These are phyloP conservation scores for Aspergillus udagawae DNA, from an alignment of 2,329 filamentous ascomycete species.

Conservation along the genomic window DNA sequence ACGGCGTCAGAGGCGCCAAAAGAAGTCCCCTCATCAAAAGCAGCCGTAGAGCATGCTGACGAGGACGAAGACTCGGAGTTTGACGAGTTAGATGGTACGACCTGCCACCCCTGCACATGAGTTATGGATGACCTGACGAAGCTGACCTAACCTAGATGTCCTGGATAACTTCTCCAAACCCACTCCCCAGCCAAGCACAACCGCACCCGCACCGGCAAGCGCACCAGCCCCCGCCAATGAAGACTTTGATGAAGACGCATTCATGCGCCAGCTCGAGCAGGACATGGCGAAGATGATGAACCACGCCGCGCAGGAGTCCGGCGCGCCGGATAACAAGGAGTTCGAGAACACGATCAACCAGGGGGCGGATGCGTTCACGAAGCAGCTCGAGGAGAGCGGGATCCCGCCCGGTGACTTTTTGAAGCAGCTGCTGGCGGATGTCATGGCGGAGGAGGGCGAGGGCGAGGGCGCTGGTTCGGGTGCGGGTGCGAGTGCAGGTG, in stretches of 20 bases:
- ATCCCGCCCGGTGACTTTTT: slow-evolving; percentile 33
- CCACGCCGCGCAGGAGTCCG: slow-evolving; percentile 19
- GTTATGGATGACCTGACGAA: neutral
- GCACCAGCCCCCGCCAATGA: slow-evolving; percentile 7
- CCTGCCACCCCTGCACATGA: neutral
- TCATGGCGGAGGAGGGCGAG: slow-evolving; percentile 25
- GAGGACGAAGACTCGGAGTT: slow-evolving; percentile 85
- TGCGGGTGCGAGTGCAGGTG: slow-evolving; percentile 17
- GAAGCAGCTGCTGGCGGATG: slow-evolving; percentile 33
- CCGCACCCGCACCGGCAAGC: slow-evolving; percentile 15
- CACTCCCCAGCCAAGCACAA: slow-evolving; percentile 19
- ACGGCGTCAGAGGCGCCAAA: neutral
- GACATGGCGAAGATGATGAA: slow-evolving; percentile 83
- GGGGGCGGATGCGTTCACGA: slow-evolving; percentile 33
- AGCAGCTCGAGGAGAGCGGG: slow-evolving; percentile 32
- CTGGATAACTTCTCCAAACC: slow-evolving; percentile 72
- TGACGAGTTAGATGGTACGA: slow-evolving; percentile 82
- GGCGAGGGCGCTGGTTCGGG: no score
- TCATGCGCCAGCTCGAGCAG: slow-evolving; percentile 79
- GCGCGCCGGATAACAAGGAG: slow-evolving; percentile 16
- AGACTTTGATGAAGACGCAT: slow-evolving; percentile 46
- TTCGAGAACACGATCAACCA: slow-evolving; percentile 26
- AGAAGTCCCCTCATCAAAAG: slow-evolving; percentile 3
- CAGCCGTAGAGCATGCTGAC: slow-evolving; percentile 28
- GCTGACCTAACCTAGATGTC: slow-evolving; percentile 59